Evolutionary conservation across 192 early-diverging fungal genomes (phyloP).

Genomic region (Coemansia javaensis): DNA sequence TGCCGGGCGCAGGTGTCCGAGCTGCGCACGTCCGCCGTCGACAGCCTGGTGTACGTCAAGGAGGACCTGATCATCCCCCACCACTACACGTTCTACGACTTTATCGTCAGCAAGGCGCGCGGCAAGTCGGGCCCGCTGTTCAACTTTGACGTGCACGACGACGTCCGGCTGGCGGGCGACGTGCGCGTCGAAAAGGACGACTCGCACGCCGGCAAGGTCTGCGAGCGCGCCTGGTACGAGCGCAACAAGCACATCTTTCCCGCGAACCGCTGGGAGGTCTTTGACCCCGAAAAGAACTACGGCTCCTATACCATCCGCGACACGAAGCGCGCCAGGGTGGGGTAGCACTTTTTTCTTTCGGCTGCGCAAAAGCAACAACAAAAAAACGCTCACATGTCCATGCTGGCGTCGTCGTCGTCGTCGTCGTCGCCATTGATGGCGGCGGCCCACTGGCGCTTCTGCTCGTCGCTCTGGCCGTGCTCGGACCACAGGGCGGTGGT

Average conservation of each 20-base stretch:
- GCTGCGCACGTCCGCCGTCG: constrained; percentile 72
- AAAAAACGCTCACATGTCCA: constrained; percentile 20
- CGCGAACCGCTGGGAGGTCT: constrained; percentile 87
- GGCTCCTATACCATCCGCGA: constrained; percentile 46
- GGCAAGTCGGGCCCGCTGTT: constrained; percentile 95
- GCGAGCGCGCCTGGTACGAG: constrained; percentile 86
- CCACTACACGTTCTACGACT: constrained; percentile 88
- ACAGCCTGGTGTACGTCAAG: constrained; percentile 88
- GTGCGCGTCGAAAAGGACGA: constrained; percentile 85
- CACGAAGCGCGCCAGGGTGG: constrained; percentile 1
- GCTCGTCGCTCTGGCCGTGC: constrained; percentile 17
- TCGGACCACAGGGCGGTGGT: constrained; percentile 56
- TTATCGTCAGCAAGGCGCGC: constrained; percentile 91
- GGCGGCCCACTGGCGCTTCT: constrained; percentile 22
- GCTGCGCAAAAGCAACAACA: background rate
- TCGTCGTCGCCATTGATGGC: background rate
- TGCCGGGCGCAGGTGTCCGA: constrained; percentile 80
- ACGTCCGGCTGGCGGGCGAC: constrained; percentile 80
- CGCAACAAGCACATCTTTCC: constrained; percentile 96
- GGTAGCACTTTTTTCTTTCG: no score
- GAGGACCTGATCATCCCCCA: constrained; percentile 96
- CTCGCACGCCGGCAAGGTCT: constrained; percentile 92
- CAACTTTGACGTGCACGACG: constrained; percentile 90
- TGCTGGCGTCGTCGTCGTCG: constrained; percentile 3
- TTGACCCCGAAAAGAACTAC: constrained; percentile 74